Base-by-base conservation (phyloP, 805 yeast species). In the Saturnispora saitoi region DNA sequence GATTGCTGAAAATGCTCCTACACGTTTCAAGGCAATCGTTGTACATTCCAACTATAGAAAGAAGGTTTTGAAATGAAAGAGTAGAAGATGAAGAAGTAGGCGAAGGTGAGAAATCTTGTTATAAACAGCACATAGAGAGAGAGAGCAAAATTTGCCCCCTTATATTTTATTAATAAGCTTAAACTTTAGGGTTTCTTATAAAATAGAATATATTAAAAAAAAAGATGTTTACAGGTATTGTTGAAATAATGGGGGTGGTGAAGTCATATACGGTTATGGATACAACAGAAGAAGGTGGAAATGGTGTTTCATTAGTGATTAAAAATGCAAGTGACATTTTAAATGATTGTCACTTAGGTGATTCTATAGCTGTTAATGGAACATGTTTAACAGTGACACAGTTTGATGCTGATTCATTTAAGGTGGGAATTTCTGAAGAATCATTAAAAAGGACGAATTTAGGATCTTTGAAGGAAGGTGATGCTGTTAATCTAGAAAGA, bases 171-270 rank as follows among this genome's bases (percentile, higher is more conserved):
- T 24, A 24, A 24, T 24, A 24, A 24, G 28, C 28, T 24, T 24
- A 17, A 8, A n/a, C 8, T 19, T 34, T 8, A 34, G 38, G 38
- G 38, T 34, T 34, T 34, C 22, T 32, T 34, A 4, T 10, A n/a
- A 34, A 3, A 36, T 14, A 37, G 3, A 24, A 22, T 5, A 20
- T 12, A 5, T 4, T 37, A 37, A 24, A 19, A 4, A 19, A 28
- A 34, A 39, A n/a, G n/a, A 90, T 91, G 99, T 91, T 91, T 58
- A 91, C 99, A 0, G 99, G 99, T 29, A 79, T 91, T 41, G 95
- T 91, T 3, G 99, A 91, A 62, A 71, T 72, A 32, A 79, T 89
- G 28, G 98, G 96, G 9, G 65, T 63, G 1, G 81, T 86, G 4
- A 51, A 60, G 11, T 79, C 75, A 52, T 74, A 74, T 53, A 62